A percentile compares a stretch with the other conserved stretches of the same genome.
These are phyloP conservation scores for Senna siamea DNA, from an alignment of 306 rosid species.

Conservation along the genomic window DNA sequence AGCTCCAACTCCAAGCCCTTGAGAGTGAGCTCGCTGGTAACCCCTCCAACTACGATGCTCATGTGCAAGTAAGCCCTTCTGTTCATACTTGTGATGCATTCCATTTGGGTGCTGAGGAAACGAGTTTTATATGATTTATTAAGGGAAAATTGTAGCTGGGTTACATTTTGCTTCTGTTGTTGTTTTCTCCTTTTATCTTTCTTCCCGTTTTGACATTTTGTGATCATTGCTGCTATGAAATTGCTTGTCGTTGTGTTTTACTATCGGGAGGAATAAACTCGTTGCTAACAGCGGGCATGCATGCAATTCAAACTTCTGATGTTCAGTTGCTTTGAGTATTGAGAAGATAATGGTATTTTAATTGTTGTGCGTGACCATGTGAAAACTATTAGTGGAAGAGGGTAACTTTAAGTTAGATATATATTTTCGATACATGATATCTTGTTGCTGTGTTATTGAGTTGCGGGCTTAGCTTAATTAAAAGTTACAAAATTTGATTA, in stretches of 20 bases:
- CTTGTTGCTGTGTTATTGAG: neutral
- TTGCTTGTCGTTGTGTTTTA: neutral
- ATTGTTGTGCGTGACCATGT: neutral
- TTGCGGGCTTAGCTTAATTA: neutral
- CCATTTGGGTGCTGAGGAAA: conserved; percentile 11
- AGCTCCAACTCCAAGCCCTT: conserved; percentile 63
- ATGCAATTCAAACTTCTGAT: neutral
- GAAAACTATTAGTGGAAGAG: neutral
- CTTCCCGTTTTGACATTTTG: neutral
- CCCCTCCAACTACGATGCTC: conserved; percentile 76
- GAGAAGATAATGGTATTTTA: neutral
- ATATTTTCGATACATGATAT: conserved; percentile 1
- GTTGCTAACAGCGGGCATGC: neutral
- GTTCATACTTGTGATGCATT: neutral
- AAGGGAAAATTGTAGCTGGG: neutral
- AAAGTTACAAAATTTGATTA: neutral
- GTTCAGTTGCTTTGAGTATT: neutral
- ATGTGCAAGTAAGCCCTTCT: conserved; percentile 53
- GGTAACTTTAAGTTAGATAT: neutral
- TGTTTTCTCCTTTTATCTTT: neutral
- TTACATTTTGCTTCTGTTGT: neutral
- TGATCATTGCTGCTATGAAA: neutral
- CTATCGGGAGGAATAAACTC: neutral
- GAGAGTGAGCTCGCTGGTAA: conserved; percentile 63
- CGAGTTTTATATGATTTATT: neutral